Evolutionary conservation across 768 basidiomycete species (phyloP).

Genomic region (Phlebiopsis gigantea): DNA sequence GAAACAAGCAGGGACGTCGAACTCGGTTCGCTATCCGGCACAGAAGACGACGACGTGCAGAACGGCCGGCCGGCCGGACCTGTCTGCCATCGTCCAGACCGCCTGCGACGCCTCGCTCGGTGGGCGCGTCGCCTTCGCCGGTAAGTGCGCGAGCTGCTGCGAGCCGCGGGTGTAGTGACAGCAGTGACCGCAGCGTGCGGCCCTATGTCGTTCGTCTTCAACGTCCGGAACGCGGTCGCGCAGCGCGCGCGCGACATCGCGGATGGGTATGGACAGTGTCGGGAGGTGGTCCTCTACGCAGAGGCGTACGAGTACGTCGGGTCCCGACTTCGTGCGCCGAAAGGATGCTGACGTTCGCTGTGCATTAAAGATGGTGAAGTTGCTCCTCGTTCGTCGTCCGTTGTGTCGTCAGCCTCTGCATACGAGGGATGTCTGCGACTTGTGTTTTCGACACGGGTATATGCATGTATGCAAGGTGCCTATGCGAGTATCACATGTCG

Average conservation of each 20-base stretch:
- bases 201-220: constrained; percentile 25
- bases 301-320: constrained; percentile 29
- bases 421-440: no score
- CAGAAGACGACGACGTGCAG: background rate
- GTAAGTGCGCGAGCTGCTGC: constrained; percentile 14
- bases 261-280: constrained; percentile 22
- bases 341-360: no score
- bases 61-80: constrained; percentile 9
- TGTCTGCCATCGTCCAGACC: constrained; percentile 15
- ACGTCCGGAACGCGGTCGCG: constrained; percentile 29
- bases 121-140: constrained; percentile 24
- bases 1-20: background rate
- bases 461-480: no score
- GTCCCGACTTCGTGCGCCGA: background rate
- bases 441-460: no score
- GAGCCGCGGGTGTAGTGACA: background rate
- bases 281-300: constrained; percentile 27
- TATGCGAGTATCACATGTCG: no score
- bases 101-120: constrained; percentile 12
- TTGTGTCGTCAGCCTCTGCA: no score
- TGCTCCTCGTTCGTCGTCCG: no score
- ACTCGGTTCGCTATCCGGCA: no score
- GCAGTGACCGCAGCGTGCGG: constrained; percentile 26
- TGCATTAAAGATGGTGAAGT: no score
- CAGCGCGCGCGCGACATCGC: constrained; percentile 26